Evolutionary conservation across 2,329 filamentous ascomycete species (phyloP).

Genomic region (Exophiala lecanii-corni): DNA sequence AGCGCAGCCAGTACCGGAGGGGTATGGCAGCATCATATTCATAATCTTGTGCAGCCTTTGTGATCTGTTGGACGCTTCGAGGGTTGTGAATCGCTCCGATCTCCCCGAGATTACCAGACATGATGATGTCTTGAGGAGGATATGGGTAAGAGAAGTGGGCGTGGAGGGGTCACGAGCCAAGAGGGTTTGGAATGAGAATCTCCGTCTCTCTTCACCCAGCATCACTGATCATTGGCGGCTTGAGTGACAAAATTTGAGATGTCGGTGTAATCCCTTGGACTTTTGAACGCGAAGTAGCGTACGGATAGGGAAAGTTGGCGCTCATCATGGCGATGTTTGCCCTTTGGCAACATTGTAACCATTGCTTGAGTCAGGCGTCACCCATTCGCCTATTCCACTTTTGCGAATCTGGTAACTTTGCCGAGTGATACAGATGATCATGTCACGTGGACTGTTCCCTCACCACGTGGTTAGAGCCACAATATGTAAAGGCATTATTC

Average conservation of each 20-base stretch:
- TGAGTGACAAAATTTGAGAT: too few relatives aligned
- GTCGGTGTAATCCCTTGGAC: too few relatives aligned
- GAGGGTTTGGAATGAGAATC: not conserved
- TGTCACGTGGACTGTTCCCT: too few relatives aligned
- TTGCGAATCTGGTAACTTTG: constrained; percentile 8
- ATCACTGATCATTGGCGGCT: constrained; percentile 1
- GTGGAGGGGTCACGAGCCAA: constrained; percentile 3
- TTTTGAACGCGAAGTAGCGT: not conserved
- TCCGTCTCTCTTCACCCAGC: constrained; percentile 3
- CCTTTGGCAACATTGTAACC: not conserved
- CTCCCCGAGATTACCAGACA: constrained; percentile 20
- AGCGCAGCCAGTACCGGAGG: constrained; percentile 75
- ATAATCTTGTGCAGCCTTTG: constrained; percentile 70
- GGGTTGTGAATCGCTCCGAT: constrained; percentile 40
- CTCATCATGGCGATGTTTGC: not conserved
- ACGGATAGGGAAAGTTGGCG: not conserved
- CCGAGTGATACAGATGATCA: constrained; percentile 3
- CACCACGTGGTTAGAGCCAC: too few relatives aligned
- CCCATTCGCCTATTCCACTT: constrained; percentile 10
- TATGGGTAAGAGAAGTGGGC: not conserved
- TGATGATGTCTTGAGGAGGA: constrained; percentile 3
- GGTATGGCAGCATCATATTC: constrained; percentile 73
- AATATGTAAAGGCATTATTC: too few relatives aligned
- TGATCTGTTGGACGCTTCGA: constrained; percentile 71
- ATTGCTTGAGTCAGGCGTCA: constrained; percentile 15